Conservation (phyloP, 192 early-diverging fungal genomes). For the Rhizoclosmatium globosum region DNA sequence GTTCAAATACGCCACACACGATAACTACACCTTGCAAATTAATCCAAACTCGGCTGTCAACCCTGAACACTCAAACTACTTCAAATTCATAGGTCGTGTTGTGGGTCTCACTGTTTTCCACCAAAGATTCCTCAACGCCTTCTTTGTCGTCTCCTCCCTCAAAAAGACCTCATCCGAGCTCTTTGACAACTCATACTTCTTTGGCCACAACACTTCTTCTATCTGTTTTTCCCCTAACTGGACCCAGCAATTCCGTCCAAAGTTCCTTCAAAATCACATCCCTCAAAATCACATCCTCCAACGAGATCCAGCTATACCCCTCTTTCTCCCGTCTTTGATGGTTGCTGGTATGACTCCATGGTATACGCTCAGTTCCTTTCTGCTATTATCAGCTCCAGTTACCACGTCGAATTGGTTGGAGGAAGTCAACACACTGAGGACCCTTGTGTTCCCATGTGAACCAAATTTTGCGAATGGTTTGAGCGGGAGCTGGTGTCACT, state of each 20-base stretch:
- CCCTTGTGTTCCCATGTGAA: constrained; percentile 72
- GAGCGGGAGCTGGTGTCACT: constrained; percentile 53
- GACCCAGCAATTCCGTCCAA: constrained; percentile 84
- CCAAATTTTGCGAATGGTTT: constrained; percentile 52
- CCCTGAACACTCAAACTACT: constrained; percentile 98
- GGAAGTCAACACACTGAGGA: constrained; percentile 86
- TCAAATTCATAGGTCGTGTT: constrained; percentile 97
- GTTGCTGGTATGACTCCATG: constrained; percentile 95
- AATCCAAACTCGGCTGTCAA: constrained; percentile 95
- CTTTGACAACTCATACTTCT: constrained; percentile 79
- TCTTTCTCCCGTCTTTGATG: constrained; percentile 89
- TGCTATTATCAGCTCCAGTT: constrained; percentile 90
- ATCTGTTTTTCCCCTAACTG: constrained; percentile 86
- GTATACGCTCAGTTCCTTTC: constrained; percentile 79
- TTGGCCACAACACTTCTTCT: constrained; percentile 76
- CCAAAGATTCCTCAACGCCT: constrained; percentile 94
- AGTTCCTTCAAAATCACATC: constrained; percentile 82
- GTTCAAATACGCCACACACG: constrained; percentile 97
- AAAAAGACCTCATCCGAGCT: constrained; percentile 73
- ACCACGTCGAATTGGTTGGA: constrained; percentile 89
- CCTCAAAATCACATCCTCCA: constrained; percentile 72
- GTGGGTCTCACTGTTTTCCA: constrained; percentile 98
- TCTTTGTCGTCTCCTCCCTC: constrained; percentile 95
- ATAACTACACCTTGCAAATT: constrained; percentile 98
- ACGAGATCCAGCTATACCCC: constrained; percentile 85